A percentile compares a stretch with the other conserved stretches of the same genome.
These are phyloP conservation scores for Eruca vesicaria DNA, from an alignment of 441 rosid species.

Conservation along the genomic window DNA sequence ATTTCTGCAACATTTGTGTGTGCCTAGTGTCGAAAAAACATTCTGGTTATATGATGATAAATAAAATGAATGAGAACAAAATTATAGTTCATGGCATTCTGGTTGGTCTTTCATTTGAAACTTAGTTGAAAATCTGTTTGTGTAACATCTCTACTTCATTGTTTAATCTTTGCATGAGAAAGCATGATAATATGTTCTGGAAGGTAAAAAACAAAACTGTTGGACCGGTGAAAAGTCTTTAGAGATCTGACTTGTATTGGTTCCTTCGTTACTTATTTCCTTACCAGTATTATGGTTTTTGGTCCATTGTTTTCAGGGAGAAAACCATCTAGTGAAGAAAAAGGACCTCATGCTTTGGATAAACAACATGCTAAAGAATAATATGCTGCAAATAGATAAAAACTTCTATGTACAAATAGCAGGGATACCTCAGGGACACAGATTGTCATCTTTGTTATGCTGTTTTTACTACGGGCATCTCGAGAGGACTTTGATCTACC, in stretches of 20 bases:
- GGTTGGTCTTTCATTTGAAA: background rate
- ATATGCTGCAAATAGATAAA: slow-evolving; percentile 55
- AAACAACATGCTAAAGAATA: slow-evolving; percentile 61
- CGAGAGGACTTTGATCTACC: slow-evolving; percentile 69
- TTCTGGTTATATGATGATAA: background rate
- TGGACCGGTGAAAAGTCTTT: background rate
- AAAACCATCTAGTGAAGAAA: slow-evolving; percentile 38
- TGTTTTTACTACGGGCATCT: slow-evolving; percentile 86
- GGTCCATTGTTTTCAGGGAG: slow-evolving; percentile 46
- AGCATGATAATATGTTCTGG: background rate
- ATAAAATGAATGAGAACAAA: background rate
- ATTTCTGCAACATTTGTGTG: background rate
- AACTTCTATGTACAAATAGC: slow-evolving; percentile 56
- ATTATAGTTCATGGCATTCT: background rate
- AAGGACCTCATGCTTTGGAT: slow-evolving; percentile 42
- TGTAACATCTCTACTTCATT: background rate
- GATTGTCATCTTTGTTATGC: slow-evolving; percentile 71
- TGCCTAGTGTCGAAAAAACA: background rate
- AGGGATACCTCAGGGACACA: slow-evolving; percentile 94
- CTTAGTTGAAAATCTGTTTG: background rate
- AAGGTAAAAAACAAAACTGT: background rate
- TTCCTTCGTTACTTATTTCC: background rate
- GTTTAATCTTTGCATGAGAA: background rate
- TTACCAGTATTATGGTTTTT: slow-evolving; percentile 1
- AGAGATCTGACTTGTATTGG: too few species aligned